Conservation (phyloP, 1,284 basidiomycete species). For the Nidula niveotomentosa region DNA sequence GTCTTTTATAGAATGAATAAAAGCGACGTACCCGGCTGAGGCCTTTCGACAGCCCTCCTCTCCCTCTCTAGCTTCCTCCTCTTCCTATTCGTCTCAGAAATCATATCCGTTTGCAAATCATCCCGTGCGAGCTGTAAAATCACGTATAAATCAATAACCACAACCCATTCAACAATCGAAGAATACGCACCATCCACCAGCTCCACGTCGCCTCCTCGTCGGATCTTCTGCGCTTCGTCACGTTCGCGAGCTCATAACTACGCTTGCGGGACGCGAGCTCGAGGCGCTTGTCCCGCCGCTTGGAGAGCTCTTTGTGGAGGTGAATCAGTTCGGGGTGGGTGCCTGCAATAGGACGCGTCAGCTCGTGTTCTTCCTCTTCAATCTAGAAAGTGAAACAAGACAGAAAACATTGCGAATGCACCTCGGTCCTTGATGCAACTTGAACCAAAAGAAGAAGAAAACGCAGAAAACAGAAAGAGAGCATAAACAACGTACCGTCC, state of each 20-base stretch:
- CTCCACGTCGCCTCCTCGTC: slow-evolving; percentile 72
- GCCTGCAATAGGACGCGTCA: slow-evolving; percentile 35
- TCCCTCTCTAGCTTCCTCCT: slow-evolving; percentile 80
- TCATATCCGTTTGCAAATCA: slow-evolving; percentile 79
- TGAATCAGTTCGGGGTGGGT: slow-evolving; percentile 83
- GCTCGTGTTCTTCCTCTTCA: too few relatives aligned
- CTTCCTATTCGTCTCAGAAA: slow-evolving; percentile 82
- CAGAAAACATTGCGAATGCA: too few relatives aligned
- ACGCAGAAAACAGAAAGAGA: slow-evolving; percentile 4
- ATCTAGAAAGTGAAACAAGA: too few relatives aligned
- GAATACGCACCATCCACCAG: slow-evolving; percentile 67
- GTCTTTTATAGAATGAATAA: background rate
- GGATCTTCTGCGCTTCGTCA: slow-evolving; percentile 52
- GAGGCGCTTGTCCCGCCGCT: slow-evolving; percentile 71
- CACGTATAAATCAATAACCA: slow-evolving; percentile 1
- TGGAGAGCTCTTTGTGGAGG: slow-evolving; percentile 72
- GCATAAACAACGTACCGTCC: slow-evolving; percentile 42
- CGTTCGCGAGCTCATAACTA: slow-evolving; percentile 59
- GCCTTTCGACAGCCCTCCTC: slow-evolving; percentile 71
- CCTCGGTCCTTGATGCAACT: background rate
- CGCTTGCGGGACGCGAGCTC: slow-evolving; percentile 72
- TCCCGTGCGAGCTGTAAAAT: slow-evolving; percentile 56
- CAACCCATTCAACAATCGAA: slow-evolving; percentile 5
- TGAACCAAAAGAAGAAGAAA: slow-evolving; percentile 9
- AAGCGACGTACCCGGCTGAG: slow-evolving; percentile 55